phyloP scores from a whole-genome alignment of 2,329 filamentous ascomycete species.

The Cryphonectria carpinicola region DNA sequence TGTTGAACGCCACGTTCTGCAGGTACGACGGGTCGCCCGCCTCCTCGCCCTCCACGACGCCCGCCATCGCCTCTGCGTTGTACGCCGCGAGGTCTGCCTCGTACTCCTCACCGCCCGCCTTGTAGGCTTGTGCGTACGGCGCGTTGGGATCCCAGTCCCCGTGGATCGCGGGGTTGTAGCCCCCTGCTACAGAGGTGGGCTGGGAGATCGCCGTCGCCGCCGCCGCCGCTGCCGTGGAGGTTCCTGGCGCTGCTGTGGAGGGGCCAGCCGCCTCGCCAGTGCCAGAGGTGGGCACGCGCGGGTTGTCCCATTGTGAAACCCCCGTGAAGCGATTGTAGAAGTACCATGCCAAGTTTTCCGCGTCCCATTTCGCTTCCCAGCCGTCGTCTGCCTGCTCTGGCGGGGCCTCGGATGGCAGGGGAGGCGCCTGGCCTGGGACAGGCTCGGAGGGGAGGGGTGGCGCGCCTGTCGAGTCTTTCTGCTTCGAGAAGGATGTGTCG shows the following conservation, averaged over 20 bases:
- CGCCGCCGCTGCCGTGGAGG: slow-evolving; percentile 35
- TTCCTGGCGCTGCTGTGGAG: slow-evolving; percentile 33
- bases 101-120: slow-evolving; percentile 41
- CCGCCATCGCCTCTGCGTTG: slow-evolving; percentile 45
- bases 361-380: slow-evolving; percentile 82
- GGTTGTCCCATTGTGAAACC: slow-evolving; percentile 83
- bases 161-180: slow-evolving; percentile 95
- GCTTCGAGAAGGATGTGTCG: background rate
- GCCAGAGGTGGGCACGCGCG: slow-evolving; percentile 63
- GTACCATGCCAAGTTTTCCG: slow-evolving; percentile 70
- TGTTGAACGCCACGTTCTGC: slow-evolving; percentile 81
- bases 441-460: slow-evolving; percentile 28
- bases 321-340: slow-evolving; percentile 84
- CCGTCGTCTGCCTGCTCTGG: slow-evolving; percentile 65
- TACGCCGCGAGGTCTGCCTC: slow-evolving; percentile 35
- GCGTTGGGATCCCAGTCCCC: slow-evolving; percentile 95
- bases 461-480: slow-evolving; percentile 1
- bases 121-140: slow-evolving; percentile 77
- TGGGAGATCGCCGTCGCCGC: slow-evolving; percentile 35
- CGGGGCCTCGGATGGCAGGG: slow-evolving; percentile 47
- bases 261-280: slow-evolving; percentile 33
- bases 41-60: slow-evolving; percentile 42
- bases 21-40: slow-evolving; percentile 62
- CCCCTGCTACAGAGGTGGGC: slow-evolving; percentile 58
- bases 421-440: slow-evolving; percentile 36